These are phyloP conservation scores for Prillingera fragicola DNA, from an alignment of 1,284 basidiomycete genomes.

Conservation along the genomic window DNA sequence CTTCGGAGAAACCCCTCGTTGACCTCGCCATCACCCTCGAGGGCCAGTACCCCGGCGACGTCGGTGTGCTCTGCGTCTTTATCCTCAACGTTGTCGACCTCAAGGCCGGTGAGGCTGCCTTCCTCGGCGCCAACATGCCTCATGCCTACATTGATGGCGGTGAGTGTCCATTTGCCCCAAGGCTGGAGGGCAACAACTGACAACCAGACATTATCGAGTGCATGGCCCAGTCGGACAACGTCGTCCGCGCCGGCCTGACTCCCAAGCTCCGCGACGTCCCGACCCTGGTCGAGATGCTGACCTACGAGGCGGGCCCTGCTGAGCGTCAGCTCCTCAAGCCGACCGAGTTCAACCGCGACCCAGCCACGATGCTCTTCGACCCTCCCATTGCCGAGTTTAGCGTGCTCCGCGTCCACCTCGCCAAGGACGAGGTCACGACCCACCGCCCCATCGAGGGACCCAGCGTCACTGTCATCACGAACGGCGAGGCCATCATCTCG, in stretches of 20 bases:
- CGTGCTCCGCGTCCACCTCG: conserved; percentile 64
- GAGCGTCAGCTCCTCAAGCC: conserved; percentile 66
- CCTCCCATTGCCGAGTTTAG: conserved; percentile 94
- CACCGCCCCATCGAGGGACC: conserved; percentile 70
- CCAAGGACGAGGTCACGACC: conserved; percentile 41
- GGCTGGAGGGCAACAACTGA: background rate
- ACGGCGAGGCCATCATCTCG: conserved; percentile 57
- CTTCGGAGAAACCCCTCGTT: conserved; percentile 52
- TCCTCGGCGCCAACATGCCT: conserved; percentile 91
- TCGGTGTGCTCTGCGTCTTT: conserved; percentile 92
- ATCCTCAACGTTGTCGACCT: conserved; percentile 81
- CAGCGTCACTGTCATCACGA: conserved; percentile 71
- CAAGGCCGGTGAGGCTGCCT: conserved; percentile 81
- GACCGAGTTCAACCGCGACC: conserved; percentile 49
- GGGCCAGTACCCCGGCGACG: conserved; percentile 80
- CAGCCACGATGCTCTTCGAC: conserved; percentile 62
- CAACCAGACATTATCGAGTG: conserved; percentile 88
- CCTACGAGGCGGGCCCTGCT: conserved; percentile 69
- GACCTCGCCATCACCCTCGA: conserved; percentile 69
- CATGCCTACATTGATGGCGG: conserved; percentile 94
- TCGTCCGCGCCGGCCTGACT: conserved; percentile 95
- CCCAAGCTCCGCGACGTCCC: conserved; percentile 91
- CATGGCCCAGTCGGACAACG: conserved; percentile 98
- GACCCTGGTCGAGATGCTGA: conserved; percentile 81
- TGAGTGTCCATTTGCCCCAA: conserved; percentile 40